These are phyloP conservation scores for Saprolegnia diclina DNA, from an alignment of 352 stramenopile species.

Conservation along the genomic window DNA sequence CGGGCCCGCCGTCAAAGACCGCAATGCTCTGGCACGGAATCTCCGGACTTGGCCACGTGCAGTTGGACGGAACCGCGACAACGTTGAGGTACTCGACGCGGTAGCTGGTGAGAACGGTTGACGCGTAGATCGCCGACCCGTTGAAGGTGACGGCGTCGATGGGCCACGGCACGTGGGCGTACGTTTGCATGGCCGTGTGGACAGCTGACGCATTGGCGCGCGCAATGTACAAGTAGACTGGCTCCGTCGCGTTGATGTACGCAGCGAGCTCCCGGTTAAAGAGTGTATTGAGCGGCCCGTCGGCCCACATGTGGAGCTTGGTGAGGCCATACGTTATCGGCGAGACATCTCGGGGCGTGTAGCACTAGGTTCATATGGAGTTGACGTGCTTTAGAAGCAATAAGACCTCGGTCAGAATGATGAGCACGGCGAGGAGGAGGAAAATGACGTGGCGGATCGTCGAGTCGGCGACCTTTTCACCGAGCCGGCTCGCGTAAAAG, in stretches of 20 bases:
- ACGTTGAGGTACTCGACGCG: conserved; percentile 1
- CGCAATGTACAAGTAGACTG: conserved; percentile 16
- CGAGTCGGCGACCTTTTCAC: conserved; percentile 17
- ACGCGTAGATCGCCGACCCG: background rate
- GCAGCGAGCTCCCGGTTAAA: background rate
- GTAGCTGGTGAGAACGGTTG: background rate
- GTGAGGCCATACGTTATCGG: conserved; percentile 6
- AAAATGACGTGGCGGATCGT: conserved; percentile 24
- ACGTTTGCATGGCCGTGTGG: background rate
- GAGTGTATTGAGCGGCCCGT: background rate
- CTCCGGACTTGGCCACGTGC: background rate
- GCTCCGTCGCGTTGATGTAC: conserved; percentile 21
- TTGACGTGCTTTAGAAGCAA: background rate
- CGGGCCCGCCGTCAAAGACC: conserved; percentile 5
- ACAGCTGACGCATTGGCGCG: conserved; percentile 6
- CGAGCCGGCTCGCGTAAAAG: conserved; percentile 20
- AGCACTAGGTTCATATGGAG: background rate
- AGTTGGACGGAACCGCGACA: background rate
- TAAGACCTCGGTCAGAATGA: conserved; percentile 13
- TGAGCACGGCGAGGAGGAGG: conserved; percentile 14
- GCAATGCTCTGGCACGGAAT: conserved; percentile 20
- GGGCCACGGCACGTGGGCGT: background rate
- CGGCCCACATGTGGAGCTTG: conserved; percentile 4
- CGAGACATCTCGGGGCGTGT: background rate
- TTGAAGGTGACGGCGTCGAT: conserved; percentile 1